Conservation (phyloP, 495 filamentous ascomycete species). For the Saxispiralis lemnorum region DNA sequence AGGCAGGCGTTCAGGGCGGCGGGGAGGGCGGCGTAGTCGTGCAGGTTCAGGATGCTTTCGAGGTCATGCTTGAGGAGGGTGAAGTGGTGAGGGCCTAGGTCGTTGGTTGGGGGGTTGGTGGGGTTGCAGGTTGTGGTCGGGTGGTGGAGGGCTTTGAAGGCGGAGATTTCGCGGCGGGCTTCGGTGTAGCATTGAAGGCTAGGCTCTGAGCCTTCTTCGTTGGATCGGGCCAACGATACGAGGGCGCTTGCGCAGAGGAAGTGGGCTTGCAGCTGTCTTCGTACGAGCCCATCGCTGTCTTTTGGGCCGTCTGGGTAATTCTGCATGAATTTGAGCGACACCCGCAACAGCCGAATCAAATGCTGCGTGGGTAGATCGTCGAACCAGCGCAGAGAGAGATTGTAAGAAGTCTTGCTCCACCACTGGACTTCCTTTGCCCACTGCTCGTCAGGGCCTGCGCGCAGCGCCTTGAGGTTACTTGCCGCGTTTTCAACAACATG, state of each 20-base stretch:
- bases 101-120: conserved; percentile 14
- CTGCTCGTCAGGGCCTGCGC: conserved; percentile 15
- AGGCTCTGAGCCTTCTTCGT: conserved; percentile 40
- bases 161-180: conserved; percentile 36
- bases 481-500: conserved; percentile 41
- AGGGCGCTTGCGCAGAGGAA: conserved; percentile 48
- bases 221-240: conserved; percentile 40
- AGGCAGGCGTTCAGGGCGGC: conserved; percentile 38
- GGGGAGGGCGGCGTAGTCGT: conserved; percentile 49
- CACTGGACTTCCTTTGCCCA: conserved; percentile 51
- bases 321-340: conserved; percentile 44
- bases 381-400: conserved; percentile 45
- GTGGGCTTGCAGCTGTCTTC: conserved; percentile 46
- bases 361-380: conserved; percentile 34
- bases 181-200: conserved; percentile 39
- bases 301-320: conserved; percentile 34
- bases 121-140: conserved; percentile 17
- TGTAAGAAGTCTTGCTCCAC: conserved; percentile 67
- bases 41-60: conserved; percentile 50
- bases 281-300: conserved; percentile 31
- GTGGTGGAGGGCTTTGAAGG: conserved; percentile 33
- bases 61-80: conserved; percentile 55
- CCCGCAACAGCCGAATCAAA: conserved; percentile 37
- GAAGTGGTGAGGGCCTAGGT: conserved; percentile 37
- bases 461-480: conserved; percentile 22